Percentiles rank a stretch among this genome's conserved stretches.
Conservation (phyloP, 148 eudicot species). For the Limonium bicolor region DNA sequence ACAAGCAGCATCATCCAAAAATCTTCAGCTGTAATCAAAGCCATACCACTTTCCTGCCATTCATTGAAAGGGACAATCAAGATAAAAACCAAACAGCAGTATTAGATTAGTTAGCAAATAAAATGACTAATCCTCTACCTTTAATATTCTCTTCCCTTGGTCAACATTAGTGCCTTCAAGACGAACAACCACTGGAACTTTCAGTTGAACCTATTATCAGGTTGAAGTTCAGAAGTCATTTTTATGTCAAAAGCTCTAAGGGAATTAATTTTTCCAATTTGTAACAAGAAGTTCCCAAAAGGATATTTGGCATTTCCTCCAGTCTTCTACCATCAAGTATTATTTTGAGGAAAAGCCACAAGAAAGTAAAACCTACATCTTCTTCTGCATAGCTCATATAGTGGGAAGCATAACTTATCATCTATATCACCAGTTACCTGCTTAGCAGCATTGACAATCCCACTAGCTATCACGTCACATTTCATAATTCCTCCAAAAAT, state of each 20-base stretch:
- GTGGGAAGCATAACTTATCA: not conserved
- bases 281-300: no score
- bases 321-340: no score
- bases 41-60: slow-evolving; percentile 89
- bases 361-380: no score
- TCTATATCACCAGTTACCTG: slow-evolving; percentile 39
- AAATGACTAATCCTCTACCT: slow-evolving; percentile 23
- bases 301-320: no score
- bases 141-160: slow-evolving; percentile 85
- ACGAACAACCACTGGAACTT: slow-evolving; percentile 81
- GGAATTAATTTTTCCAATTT: not conserved
- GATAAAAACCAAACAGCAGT: not conserved
- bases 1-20: slow-evolving; percentile 95
- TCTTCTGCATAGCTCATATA: no score
- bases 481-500: slow-evolving; percentile 99
- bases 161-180: slow-evolving; percentile 98
- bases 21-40: slow-evolving; percentile 87
- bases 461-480: slow-evolving; percentile 95
- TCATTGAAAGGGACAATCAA: not conserved
- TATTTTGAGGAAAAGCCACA: no score
- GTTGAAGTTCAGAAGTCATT: not conserved
- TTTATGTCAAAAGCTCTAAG: not conserved
- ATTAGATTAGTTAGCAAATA: not conserved
- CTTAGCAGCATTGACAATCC: slow-evolving; percentile 97
- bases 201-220: slow-evolving; percentile 47